phyloP scores from a whole-genome alignment of 2,329 filamentous ascomycete genomes.

The Aspergillus clavatus region DNA sequence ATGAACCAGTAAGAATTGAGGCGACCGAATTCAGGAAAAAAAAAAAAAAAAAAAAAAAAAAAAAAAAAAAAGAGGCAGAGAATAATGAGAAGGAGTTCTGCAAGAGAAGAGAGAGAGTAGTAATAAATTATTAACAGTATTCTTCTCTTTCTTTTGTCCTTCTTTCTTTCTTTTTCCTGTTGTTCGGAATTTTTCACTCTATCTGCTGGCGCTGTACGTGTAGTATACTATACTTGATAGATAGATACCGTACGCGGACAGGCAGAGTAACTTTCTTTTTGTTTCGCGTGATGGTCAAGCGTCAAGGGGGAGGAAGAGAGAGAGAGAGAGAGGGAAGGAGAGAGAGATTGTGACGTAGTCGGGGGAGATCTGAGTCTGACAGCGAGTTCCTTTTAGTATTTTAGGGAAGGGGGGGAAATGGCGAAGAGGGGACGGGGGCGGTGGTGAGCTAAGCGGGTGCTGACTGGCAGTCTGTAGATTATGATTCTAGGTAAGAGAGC shows the following conservation, averaged over 20 bases:
- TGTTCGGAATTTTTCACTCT: not conserved
- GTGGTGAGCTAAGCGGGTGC: conserved; percentile 17
- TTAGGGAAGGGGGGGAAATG: conserved; percentile 20
- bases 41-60: too few relatives aligned
- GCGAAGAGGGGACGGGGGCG: conserved; percentile 24
- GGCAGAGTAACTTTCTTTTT: conserved; percentile 1
- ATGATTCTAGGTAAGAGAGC: not conserved
- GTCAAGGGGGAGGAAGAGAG: conserved; percentile 21
- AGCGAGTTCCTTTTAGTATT: too few relatives aligned
- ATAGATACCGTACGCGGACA: too few relatives aligned
- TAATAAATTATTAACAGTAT: too few relatives aligned
- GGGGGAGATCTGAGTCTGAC: too few relatives aligned
- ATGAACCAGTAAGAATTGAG: conserved; percentile 9
- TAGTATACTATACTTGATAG: not conserved
- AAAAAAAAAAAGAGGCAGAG: too few relatives aligned
- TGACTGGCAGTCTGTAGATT: not conserved
- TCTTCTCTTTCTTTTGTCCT: not conserved
- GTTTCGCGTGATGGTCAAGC: too few relatives aligned
- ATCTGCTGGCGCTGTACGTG: not conserved
- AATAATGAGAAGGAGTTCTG: too few relatives aligned
- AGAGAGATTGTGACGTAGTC: conserved; percentile 37
- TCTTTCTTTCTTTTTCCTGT: not conserved
- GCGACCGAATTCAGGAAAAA: too few relatives aligned
- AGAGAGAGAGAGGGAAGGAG: too few relatives aligned
- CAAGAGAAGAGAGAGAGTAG: too few relatives aligned